Evolutionary conservation across 768 basidiomycete genomes (phyloP), one percentile per base, ranked within the genome.

Genomic region (Leccinellum luteum): DNA sequence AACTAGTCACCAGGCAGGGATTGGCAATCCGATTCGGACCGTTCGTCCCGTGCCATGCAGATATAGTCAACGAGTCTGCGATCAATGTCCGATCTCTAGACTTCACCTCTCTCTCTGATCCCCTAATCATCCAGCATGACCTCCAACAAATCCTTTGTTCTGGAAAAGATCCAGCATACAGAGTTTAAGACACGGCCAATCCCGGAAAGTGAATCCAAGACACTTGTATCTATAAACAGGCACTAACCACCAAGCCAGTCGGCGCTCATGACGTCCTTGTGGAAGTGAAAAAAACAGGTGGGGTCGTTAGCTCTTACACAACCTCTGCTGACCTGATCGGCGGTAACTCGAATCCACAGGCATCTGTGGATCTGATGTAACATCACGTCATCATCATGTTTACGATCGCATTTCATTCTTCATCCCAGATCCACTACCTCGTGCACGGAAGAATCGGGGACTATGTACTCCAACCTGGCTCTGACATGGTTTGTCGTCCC

Each of bases 251-350:
- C 47, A 17, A 25, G 10, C 34, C 66, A 89, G 89, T 90, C 60
- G 77, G 80, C 19, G 81, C 81, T 54, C 78, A 87, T 67, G 89
- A 97, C 61, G 92, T 94, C 43, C 84, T 98, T 21, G 85, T 98
- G 32, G 79, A 89, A 64, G 89, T 98, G 43, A 94, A 92, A 76
- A 94, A 94, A 76, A 96, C 94, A 17, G 94, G 92, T 86, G 58
- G 58, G 80, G 41, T 64, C n/a, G 43, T 38, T 51, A 28, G 55
- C 44, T 28, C 10, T 52, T 52, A 4, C 38, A 41, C 41, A 27
- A 56, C 48, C 57, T 52, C 25, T 31, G n/a, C 48, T 55, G 53
- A 53, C 48, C 50, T 62, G 48, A 68, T 59, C 34, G 25, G 47
- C 51, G 54, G 32, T 13, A 35, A 45, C 44, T 45, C 2, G 23